Conservation (phyloP, 768 basidiomycete species). For the Boletus insuetus region DNA sequence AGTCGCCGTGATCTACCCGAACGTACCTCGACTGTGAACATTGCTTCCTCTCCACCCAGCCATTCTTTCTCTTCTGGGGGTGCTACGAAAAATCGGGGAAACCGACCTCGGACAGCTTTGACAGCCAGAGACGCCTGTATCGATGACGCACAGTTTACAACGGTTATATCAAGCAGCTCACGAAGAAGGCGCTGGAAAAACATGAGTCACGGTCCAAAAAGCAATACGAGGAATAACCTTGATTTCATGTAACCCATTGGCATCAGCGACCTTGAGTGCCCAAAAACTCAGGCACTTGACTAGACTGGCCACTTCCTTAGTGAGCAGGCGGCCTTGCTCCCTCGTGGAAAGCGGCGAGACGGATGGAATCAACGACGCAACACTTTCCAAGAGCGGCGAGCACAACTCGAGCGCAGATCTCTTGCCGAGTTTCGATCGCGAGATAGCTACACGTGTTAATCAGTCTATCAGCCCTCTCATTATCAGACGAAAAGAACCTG, state of each 20-base stretch:
- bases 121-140: constrained; percentile 46
- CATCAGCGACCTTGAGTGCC: constrained; percentile 5
- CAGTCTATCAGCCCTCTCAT: background rate
- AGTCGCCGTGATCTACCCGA: background rate
- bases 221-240: constrained; percentile 14
- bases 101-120: constrained; percentile 42
- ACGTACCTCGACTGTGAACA: constrained; percentile 42
- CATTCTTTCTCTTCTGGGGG: constrained; percentile 34
- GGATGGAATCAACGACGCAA: constrained; percentile 14
- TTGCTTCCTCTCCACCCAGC: constrained; percentile 39
- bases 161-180: constrained; percentile 35
- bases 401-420: constrained; percentile 20
- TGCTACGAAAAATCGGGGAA: constrained; percentile 43
- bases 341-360: constrained; percentile 12
- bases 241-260: constrained; percentile 5
- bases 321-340: constrained; percentile 19
- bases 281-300: constrained; percentile 16
- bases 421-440: constrained; percentile 25
- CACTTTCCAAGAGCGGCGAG: constrained; percentile 16
- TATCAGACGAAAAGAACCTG: constrained; percentile 15
- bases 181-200: constrained; percentile 26
- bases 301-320: constrained; percentile 17
- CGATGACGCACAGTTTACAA: constrained; percentile 35
- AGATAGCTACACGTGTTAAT: constrained; percentile 20
- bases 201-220: background rate